These are phyloP conservation scores for Mangifera indica DNA, from an alignment of 345 rosid genomes.

Conservation along the genomic window DNA sequence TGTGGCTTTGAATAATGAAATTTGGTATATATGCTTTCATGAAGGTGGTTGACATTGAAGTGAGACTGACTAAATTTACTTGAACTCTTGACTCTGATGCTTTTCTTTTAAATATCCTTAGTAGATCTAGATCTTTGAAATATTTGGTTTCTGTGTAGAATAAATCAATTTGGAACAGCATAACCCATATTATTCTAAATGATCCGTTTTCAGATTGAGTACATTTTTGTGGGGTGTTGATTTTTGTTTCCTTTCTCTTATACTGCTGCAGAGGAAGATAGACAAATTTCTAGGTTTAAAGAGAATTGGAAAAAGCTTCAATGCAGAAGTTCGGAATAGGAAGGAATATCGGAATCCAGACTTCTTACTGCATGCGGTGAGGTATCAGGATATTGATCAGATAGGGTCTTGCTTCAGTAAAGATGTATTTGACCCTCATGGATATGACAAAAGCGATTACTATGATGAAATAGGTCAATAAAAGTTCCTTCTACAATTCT, in stretches of 20 bases:
- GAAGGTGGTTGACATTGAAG: not conserved
- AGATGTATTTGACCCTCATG: constrained; percentile 93
- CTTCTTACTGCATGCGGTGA: constrained; percentile 87
- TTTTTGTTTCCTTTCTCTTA: constrained; percentile 7
- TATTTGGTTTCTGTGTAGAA: constrained; percentile 2
- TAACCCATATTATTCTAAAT: not conserved
- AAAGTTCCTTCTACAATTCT: constrained; percentile 12
- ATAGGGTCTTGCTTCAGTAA: constrained; percentile 89
- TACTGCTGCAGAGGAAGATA: constrained; percentile 62
- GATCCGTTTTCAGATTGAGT: not conserved
- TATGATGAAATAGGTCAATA: constrained; percentile 72
- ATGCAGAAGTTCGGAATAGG: constrained; percentile 88
- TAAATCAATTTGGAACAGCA: not conserved
- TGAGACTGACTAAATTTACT: constrained; percentile 2
- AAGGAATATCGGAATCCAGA: constrained; percentile 96
- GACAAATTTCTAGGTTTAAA: constrained; percentile 77
- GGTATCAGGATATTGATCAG: constrained; percentile 91
- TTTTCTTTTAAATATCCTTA: constrained; percentile 3
- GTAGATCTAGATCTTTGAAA: not conserved
- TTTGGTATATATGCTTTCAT: not conserved
- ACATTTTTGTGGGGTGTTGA: constrained; percentile 10
- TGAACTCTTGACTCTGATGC: not conserved
- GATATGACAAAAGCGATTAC: constrained; percentile 82
- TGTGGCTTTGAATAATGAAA: not conserved
- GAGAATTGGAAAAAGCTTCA: constrained; percentile 87